Evolutionary conservation across 441 rosid genomes (phyloP).

Genomic region (Populus hybrid): DNA sequence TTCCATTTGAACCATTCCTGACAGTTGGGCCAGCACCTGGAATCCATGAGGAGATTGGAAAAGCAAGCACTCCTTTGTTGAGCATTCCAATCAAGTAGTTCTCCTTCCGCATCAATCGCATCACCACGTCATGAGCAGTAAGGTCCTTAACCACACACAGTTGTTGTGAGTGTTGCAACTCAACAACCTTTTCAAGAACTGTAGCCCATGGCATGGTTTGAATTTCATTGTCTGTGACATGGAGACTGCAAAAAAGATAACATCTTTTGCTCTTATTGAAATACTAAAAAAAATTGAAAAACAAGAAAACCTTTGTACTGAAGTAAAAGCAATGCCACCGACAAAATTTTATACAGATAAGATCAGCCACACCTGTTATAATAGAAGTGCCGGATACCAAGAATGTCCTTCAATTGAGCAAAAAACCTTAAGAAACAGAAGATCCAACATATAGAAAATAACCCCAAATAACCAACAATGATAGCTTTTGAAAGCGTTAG

Average conservation of each 20-base stretch:
- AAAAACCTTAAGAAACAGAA: slow-evolving; percentile 94
- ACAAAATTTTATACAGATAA: slow-evolving; percentile 12
- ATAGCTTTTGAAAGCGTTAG: slow-evolving; percentile 76
- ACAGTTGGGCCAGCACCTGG: slow-evolving; percentile 92
- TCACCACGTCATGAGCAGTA: slow-evolving; percentile 83
- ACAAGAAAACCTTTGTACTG: not conserved
- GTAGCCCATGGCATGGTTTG: slow-evolving; percentile 96
- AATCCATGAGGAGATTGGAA: slow-evolving; percentile 78
- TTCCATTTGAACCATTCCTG: slow-evolving; percentile 51
- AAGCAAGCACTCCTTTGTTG: slow-evolving; percentile 92
- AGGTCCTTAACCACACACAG: slow-evolving; percentile 97
- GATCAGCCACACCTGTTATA: slow-evolving; percentile 50
- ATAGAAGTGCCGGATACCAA: slow-evolving; percentile 81
- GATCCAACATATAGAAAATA: slow-evolving; percentile 83
- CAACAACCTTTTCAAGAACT: slow-evolving; percentile 88
- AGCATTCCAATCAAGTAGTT: slow-evolving; percentile 98
- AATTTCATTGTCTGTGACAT: slow-evolving; percentile 87
- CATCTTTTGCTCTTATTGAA: slow-evolving; percentile 13
- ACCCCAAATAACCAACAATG: slow-evolving; percentile 83
- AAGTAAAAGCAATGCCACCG: slow-evolving; percentile 7
- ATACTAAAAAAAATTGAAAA: not conserved
- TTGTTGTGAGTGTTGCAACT: slow-evolving; percentile 68
- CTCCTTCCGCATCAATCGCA: slow-evolving; percentile 99
- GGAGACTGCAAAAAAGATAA: slow-evolving; percentile 67
- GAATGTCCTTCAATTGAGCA: slow-evolving; percentile 77